A percentile compares a stretch with the other conserved stretches of the same genome.
These are phyloP conservation scores for Colletotrichum endophyticum DNA, from an alignment of 2,329 filamentous ascomycete genomes.

Conservation along the genomic window DNA sequence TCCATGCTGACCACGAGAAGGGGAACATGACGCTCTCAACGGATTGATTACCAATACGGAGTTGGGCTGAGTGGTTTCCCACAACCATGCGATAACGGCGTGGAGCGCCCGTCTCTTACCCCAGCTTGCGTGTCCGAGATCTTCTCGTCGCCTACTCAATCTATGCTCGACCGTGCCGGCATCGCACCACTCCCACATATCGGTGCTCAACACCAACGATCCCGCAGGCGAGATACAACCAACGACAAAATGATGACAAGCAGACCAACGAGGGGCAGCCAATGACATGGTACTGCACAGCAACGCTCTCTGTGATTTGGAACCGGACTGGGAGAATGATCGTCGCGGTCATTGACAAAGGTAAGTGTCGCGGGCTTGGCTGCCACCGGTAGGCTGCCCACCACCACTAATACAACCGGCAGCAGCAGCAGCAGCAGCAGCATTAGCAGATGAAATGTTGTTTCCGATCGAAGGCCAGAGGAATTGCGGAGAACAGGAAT, in stretches of 20 bases:
- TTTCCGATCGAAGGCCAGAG: neutral
- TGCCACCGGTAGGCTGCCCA: neutral
- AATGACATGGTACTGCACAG: neutral
- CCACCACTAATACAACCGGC: neutral
- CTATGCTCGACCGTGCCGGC: neutral
- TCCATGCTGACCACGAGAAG: neutral
- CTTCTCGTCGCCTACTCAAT: neutral
- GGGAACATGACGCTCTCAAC: neutral
- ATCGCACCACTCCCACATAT: slow-evolving; percentile 1
- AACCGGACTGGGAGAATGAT: neutral
- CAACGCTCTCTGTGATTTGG: neutral
- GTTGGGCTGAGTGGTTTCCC: neutral
- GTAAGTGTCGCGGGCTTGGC: neutral
- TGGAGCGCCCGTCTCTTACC: neutral
- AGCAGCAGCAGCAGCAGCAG: neutral
- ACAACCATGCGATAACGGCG: neutral
- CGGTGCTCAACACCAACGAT: neutral
- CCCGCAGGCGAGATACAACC: neutral
- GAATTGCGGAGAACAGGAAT: neutral
- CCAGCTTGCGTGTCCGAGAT: neutral
- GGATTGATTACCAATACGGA: neutral
- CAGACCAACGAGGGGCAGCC: neutral
- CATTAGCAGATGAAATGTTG: neutral
- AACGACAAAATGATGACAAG: neutral
- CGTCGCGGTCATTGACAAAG: neutral